A percentile compares a stretch with the other conserved stretches of the same genome.
Evolutionary conservation across 768 basidiomycete species (phyloP).

Genomic region (Leucocoprinus leucothites): DNA sequence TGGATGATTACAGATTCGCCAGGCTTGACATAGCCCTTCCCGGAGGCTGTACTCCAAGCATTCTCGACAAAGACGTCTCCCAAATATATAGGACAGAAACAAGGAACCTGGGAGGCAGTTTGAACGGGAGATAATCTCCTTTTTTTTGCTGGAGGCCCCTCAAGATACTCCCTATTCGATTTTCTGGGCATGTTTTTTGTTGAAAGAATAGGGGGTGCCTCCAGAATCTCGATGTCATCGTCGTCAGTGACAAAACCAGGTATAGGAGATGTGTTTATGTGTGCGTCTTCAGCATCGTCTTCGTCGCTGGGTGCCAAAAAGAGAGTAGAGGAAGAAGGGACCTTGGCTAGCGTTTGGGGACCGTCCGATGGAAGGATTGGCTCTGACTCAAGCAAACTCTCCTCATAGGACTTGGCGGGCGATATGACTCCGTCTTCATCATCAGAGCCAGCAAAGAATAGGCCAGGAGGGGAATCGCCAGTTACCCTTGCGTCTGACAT

Average conservation of each 20-base stretch:
- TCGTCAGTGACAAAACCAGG: conserved; percentile 18
- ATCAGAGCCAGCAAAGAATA: conserved; percentile 63
- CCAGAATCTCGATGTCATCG: conserved; percentile 32
- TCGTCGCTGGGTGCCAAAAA: conserved; percentile 25
- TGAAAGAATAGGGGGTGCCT: conserved; percentile 17
- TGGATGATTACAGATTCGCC: conserved; percentile 61
- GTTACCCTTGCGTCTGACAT: conserved; percentile 26
- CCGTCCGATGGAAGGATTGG: not conserved
- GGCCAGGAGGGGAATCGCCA: conserved; percentile 29
- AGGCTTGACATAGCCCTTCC: conserved; percentile 63
- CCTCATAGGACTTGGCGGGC: conserved; percentile 6
- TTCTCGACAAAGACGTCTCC: conserved; percentile 69
- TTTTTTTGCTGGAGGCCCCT: conserved; percentile 53
- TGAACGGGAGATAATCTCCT: conserved; percentile 15
- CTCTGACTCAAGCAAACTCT: conserved; percentile 12
- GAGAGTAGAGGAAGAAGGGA: conserved; percentile 18
- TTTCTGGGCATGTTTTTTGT: not conserved
- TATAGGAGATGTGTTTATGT: conserved; percentile 4
- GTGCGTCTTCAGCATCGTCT: conserved; percentile 23
- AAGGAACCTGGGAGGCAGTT: conserved; percentile 11
- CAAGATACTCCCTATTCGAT: conserved; percentile 12
- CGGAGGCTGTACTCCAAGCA: conserved; percentile 78
- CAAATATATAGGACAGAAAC: conserved; percentile 45
- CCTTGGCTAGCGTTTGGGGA: conserved; percentile 16
- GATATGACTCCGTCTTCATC: conserved; percentile 32